Evolutionary conservation across 768 basidiomycete genomes (phyloP).

Genomic region (Galerina marginata): DNA sequence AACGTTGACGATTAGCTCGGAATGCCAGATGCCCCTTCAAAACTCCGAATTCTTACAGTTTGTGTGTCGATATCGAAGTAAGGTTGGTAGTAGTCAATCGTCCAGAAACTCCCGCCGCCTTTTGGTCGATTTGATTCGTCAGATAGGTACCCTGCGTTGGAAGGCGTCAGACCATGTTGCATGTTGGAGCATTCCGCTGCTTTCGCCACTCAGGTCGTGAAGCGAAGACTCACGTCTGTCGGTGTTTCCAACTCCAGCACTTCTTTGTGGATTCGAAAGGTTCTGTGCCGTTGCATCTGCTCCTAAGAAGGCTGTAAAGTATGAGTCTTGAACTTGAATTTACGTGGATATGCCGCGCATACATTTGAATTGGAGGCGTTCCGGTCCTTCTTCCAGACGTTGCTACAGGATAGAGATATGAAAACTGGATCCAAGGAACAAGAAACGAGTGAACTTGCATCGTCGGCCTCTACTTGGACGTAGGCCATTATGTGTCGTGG

Average conservation of each 20-base stretch:
- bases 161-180: not conserved
- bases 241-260: constrained; percentile 52
- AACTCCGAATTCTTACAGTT: constrained; percentile 45
- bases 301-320: constrained; percentile 59
- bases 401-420: constrained; percentile 25
- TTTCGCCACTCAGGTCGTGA: not conserved
- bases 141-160: constrained; percentile 62
- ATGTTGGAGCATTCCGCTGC: not conserved
- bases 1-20: constrained; percentile 5
- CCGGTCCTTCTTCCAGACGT: constrained; percentile 69
- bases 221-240: constrained; percentile 49
- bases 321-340: not conserved
- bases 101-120: constrained; percentile 70
- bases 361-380: constrained; percentile 79
- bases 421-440: not conserved
- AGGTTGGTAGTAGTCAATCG: constrained; percentile 82
- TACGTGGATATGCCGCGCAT: constrained; percentile 19
- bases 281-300: constrained; percentile 40
- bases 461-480: constrained; percentile 73
- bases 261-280: constrained; percentile 28
- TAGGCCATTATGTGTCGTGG: constrained; percentile 60
- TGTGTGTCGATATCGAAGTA: constrained; percentile 91
- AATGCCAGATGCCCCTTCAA: no score
- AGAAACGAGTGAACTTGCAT: constrained; percentile 45
- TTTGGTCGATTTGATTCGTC: constrained; percentile 54